Percentiles rank a stretch among this genome's conserved stretches.
Evolutionary conservation across 129 eudicot species (phyloP).

Genomic region (Rutidosis leptorrhynchoides): DNA sequence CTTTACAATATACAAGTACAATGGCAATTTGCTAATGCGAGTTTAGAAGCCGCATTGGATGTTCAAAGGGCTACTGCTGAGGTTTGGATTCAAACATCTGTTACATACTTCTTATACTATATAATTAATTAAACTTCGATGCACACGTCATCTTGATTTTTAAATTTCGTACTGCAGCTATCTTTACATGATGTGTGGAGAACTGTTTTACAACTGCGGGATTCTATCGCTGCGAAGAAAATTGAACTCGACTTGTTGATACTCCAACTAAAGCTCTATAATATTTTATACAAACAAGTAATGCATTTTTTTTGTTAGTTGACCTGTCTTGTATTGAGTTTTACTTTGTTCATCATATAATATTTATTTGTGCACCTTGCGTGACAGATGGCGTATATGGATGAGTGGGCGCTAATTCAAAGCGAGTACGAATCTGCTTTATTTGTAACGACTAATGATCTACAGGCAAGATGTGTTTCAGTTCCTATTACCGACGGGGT

Average conservation of each 20-base stretch:
- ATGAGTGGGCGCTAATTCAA: conserved; percentile 61
- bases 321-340: not conserved
- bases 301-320: conserved; percentile 16
- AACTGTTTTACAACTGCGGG: conserved; percentile 49
- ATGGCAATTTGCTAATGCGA: conserved; percentile 77
- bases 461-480: conserved; percentile 62
- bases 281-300: conserved; percentile 68
- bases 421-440: conserved; percentile 51
- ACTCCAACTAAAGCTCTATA: conserved; percentile 59
- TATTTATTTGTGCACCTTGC: conserved; percentile 15
- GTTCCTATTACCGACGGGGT: conserved; percentile 71
- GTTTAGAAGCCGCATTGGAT: conserved; percentile 41
- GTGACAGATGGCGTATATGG: conserved; percentile 57
- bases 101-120: not conserved
- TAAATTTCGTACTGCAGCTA: conserved; percentile 45
- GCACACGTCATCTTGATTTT: not conserved
- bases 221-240: conserved; percentile 48
- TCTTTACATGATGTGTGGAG: conserved; percentile 53
- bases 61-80: conserved; percentile 57
- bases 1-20: conserved; percentile 69
- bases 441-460: conserved; percentile 51
- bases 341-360: not conserved
- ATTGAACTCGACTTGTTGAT: conserved; percentile 42
- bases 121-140: not conserved
- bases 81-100: conserved; percentile 35